Evolutionary conservation across 345 rosid genomes (phyloP).

Genomic region (Salix udensis): DNA sequence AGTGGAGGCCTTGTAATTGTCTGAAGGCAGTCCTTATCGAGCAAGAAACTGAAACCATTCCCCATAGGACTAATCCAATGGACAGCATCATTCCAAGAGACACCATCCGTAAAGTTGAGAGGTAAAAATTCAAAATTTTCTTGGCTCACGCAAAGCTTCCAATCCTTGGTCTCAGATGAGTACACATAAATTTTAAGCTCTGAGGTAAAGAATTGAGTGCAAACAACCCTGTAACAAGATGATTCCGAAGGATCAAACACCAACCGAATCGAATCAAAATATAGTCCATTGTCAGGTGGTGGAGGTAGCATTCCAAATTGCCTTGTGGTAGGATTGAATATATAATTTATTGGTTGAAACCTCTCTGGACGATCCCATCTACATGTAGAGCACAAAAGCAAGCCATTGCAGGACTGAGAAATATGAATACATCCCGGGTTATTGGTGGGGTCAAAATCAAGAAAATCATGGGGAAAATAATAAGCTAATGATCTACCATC

Average conservation of each 20-base stretch:
- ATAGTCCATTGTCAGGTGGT: not conserved
- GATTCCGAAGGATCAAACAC: slow-evolving; percentile 23
- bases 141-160: slow-evolving; percentile 2
- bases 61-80: slow-evolving; percentile 15
- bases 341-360: not conserved
- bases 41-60: not conserved
- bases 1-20: not conserved
- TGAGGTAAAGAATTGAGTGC: not conserved
- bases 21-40: not conserved
- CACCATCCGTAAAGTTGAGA: not conserved
- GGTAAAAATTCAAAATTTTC: not conserved
- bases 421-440: not conserved
- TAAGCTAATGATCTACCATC: not conserved
- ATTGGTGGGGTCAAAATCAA: not conserved
- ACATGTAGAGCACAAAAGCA: slow-evolving; percentile 8
- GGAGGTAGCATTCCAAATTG: slow-evolving; percentile 4
- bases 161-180: slow-evolving; percentile 6
- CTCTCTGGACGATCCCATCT: not conserved
- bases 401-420: slow-evolving; percentile 9
- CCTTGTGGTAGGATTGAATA: slow-evolving; percentile 26
- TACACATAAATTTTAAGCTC: slow-evolving; percentile 1
- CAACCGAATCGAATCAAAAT: not conserved
- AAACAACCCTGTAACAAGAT: slow-evolving; percentile 14
- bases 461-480: not conserved
- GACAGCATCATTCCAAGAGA: slow-evolving; percentile 20